phyloP scores from a whole-genome alignment of 169 alveolate genomes.

The Cryptosporidium meleagridis region DNA sequence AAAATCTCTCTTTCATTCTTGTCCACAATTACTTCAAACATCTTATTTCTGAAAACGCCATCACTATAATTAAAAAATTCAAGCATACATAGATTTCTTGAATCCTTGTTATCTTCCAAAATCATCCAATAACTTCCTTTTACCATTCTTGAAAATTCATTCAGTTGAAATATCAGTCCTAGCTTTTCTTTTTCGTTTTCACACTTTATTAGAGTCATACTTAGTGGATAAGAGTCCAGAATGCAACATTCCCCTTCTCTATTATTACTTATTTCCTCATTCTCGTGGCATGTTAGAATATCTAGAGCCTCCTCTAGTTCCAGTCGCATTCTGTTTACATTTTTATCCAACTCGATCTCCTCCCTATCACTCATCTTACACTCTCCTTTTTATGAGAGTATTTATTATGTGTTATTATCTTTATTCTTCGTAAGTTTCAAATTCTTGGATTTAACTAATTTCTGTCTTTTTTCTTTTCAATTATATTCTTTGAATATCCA shows the following conservation, averaged over 20 bases:
- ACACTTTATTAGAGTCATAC: slow-evolving; percentile 40
- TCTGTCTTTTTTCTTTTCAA: neutral
- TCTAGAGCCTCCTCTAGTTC: slow-evolving; percentile 56
- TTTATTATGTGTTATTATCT: neutral
- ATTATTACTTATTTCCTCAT: neutral
- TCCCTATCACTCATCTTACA: slow-evolving; percentile 35
- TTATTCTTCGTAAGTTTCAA: neutral
- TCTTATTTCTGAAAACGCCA: slow-evolving; percentile 34
- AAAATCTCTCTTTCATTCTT: slow-evolving; percentile 18
- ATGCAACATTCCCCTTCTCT: slow-evolving; percentile 3
- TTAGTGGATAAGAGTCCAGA: slow-evolving; percentile 43
- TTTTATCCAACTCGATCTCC: slow-evolving; percentile 25
- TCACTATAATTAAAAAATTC: slow-evolving; percentile 53
- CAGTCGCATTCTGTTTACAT: slow-evolving; percentile 30
- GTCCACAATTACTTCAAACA: slow-evolving; percentile 1
- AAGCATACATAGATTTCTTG: slow-evolving; percentile 9
- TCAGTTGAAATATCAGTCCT: slow-evolving; percentile 8
- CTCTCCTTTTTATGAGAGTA: slow-evolving; percentile 4
- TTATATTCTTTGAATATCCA: neutral
- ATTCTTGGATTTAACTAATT: neutral
- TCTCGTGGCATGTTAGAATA: neutral
- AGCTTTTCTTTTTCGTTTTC: slow-evolving; percentile 16
- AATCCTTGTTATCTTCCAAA: slow-evolving; percentile 35
- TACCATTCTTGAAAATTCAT: slow-evolving; percentile 52
- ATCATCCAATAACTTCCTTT: slow-evolving; percentile 62